These are phyloP conservation scores for Fagus sylvatica DNA, from an alignment of 306 rosid genomes.

Conservation along the genomic window DNA sequence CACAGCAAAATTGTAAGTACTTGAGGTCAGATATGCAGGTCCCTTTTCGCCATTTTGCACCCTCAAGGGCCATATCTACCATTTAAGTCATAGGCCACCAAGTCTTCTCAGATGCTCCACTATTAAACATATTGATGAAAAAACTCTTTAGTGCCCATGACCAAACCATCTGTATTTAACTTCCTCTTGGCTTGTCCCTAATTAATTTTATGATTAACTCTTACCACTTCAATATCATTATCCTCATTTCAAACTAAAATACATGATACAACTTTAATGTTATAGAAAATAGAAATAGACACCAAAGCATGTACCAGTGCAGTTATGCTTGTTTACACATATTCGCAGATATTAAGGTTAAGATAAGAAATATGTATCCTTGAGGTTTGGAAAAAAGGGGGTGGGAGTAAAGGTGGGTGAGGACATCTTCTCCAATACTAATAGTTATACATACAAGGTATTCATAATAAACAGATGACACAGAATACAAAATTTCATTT, in stretches of 20 bases:
- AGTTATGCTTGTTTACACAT: constrained; percentile 16
- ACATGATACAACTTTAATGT: neutral
- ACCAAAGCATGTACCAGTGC: neutral
- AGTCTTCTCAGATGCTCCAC: too few relatives aligned
- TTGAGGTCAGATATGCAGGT: too few relatives aligned
- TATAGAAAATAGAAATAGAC: neutral
- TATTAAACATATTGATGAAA: too few relatives aligned
- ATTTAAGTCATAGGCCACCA: too few relatives aligned
- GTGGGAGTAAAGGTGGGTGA: too few relatives aligned
- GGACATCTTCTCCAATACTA: neutral
- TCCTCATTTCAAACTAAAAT: neutral
- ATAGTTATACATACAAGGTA: neutral
- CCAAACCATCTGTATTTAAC: neutral
- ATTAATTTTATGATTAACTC: neutral
- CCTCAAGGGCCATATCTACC: too few relatives aligned
- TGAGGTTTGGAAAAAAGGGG: too few relatives aligned
- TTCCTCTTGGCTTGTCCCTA: neutral
- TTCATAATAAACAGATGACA: neutral
- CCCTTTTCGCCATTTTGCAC: too few relatives aligned
- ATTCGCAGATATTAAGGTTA: neutral
- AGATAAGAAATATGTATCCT: neutral
- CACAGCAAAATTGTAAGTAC: too few relatives aligned
- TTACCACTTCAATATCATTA: neutral
- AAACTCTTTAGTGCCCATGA: neutral
- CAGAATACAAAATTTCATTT: neutral